These are phyloP conservation scores for Lablab purpureus DNA, from an alignment of 306 rosid species.

Conservation along the genomic window DNA sequence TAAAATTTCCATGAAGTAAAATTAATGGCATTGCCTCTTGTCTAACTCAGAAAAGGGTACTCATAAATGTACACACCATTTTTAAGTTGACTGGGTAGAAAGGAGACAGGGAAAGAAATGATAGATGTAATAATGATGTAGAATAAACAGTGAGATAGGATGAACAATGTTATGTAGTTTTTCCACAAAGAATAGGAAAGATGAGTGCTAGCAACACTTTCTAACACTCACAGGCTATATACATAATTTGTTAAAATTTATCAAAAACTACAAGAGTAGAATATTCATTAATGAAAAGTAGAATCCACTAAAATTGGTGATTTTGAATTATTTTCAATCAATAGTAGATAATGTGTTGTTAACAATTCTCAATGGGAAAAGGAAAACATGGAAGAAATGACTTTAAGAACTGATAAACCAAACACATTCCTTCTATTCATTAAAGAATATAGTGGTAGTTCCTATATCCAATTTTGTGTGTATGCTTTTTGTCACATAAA, in stretches of 20 bases:
- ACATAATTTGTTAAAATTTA: too few relatives aligned
- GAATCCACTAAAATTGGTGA: neutral
- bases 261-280: too few relatives aligned
- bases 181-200: too few relatives aligned
- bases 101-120: neutral
- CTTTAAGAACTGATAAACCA: constrained; percentile 19
- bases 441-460: neutral
- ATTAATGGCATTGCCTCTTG: too few relatives aligned
- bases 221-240: too few relatives aligned
- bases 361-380: neutral
- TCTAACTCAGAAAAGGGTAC: too few relatives aligned
- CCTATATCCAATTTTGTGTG: neutral
- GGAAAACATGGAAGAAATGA: neutral
- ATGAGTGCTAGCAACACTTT: too few relatives aligned
- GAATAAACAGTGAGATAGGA: neutral
- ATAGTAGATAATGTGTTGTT: neutral
- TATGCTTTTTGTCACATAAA: neutral
- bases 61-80: too few relatives aligned
- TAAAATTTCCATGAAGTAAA: too few relatives aligned
- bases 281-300: too few relatives aligned
- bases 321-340: neutral
- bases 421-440: neutral
- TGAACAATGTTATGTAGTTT: too few relatives aligned
- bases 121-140: too few relatives aligned
- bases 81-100: neutral